These are phyloP conservation scores for Lachancea quebecensis DNA, from an alignment of 805 yeast genomes.

Conservation along the genomic window DNA sequence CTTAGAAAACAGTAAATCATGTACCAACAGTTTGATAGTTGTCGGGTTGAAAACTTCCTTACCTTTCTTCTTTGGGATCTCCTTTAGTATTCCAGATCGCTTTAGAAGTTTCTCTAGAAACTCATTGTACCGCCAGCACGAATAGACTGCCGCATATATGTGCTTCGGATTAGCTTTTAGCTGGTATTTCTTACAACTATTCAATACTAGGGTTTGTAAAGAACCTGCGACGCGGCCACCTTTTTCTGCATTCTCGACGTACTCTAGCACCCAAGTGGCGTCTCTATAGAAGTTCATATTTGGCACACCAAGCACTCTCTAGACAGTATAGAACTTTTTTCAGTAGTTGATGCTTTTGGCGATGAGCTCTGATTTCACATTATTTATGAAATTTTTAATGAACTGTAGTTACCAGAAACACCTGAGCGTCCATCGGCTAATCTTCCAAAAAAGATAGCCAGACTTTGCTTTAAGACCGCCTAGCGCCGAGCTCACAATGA, in stretches of 20 bases:
- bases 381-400: background rate
- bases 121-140: slow-evolving; percentile 66
- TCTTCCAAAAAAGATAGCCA: too few relatives aligned
- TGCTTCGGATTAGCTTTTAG: slow-evolving; percentile 72
- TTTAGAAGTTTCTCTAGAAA: slow-evolving; percentile 56
- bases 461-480: background rate
- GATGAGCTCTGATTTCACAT: slow-evolving; percentile 2
- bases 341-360: background rate
- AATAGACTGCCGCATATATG: slow-evolving; percentile 72
- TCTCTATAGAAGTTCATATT: slow-evolving; percentile 35
- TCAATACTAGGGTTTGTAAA: slow-evolving; percentile 46
- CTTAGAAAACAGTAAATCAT: slow-evolving; percentile 71
- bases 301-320: too few relatives aligned
- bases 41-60: slow-evolving; percentile 38
- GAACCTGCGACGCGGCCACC: slow-evolving; percentile 42
- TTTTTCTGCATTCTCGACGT: slow-evolving; percentile 25
- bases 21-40: slow-evolving; percentile 52
- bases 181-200: slow-evolving; percentile 39
- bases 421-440: too few relatives aligned
- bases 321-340: too few relatives aligned
- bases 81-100: slow-evolving; percentile 57
- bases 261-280: slow-evolving; percentile 34
- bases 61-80: slow-evolving; percentile 38
- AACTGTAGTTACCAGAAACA: background rate
- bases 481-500: background rate